phyloP scores from a whole-genome alignment of 2,329 filamentous ascomycete species.

The Diaporthe nobilis region DNA sequence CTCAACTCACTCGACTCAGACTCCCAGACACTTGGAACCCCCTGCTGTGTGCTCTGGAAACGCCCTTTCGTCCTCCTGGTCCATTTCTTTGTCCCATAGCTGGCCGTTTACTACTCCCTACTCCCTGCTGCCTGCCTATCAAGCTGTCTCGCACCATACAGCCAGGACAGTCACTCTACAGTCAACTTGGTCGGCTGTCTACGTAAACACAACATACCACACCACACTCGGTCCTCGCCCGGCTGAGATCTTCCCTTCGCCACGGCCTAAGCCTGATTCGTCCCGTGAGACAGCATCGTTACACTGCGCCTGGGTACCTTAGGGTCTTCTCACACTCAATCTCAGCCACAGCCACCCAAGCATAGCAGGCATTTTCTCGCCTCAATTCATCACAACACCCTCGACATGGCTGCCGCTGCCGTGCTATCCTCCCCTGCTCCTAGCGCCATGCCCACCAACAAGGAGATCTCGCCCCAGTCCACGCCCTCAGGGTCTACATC shows the following conservation, averaged over 20 bases:
- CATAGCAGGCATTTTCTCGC: not conserved
- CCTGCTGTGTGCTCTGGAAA: not conserved
- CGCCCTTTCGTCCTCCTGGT: not conserved
- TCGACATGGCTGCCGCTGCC: constrained; percentile 37
- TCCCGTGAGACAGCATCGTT: constrained; percentile 27
- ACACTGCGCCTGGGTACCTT: not conserved
- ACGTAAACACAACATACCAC: not conserved
- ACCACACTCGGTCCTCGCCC: not conserved
- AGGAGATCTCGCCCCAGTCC: constrained; percentile 10
- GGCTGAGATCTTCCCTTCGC: not conserved
- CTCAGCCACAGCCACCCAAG: not conserved
- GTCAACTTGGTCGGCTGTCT: not conserved
- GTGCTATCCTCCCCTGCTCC: constrained; percentile 11
- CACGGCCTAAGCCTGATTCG: not conserved
- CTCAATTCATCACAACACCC: not conserved
- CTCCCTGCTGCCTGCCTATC: not conserved
- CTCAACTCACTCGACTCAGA: not conserved
- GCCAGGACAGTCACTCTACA: not conserved
- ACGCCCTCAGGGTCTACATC: constrained; percentile 11
- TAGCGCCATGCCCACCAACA: constrained; percentile 14
- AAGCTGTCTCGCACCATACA: not conserved
- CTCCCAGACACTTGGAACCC: not conserved
- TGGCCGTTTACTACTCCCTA: not conserved
- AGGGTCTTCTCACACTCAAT: not conserved
- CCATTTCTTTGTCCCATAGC: not conserved